These are phyloP conservation scores for Mycena sp. DNA, from an alignment of 1,284 basidiomycete species.

Conservation along the genomic window DNA sequence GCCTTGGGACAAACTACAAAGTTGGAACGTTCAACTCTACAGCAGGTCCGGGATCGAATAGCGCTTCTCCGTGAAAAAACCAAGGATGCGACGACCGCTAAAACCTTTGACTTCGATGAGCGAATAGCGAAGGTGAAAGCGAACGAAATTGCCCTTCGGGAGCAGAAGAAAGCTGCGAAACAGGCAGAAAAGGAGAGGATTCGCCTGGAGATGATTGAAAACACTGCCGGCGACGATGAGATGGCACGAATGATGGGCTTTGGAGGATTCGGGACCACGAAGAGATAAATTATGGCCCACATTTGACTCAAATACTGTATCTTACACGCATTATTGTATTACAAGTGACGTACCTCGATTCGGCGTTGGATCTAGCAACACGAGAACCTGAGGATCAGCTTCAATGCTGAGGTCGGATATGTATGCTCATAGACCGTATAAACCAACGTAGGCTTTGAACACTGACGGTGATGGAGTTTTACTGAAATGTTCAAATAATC, in stretches of 20 bases:
- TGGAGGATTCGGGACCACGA: constrained; percentile 86
- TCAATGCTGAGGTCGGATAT: too few relatives aligned
- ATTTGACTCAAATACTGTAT: constrained; percentile 19
- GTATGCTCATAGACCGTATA: too few relatives aligned
- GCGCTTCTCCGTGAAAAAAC: constrained; percentile 89
- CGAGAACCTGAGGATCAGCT: too few relatives aligned
- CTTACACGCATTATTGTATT: constrained; percentile 24
- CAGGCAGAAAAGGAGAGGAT: constrained; percentile 77
- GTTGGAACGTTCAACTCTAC: constrained; percentile 88
- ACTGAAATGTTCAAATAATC: too few relatives aligned
- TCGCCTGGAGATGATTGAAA: constrained; percentile 69
- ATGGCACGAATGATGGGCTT: constrained; percentile 95
- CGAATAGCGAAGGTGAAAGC: constrained; percentile 87
- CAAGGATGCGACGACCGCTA: constrained; percentile 80
- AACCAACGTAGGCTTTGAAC: too few relatives aligned
- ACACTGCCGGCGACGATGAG: constrained; percentile 63
- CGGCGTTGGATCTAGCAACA: neutral
- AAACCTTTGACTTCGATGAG: constrained; percentile 93
- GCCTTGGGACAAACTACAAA: constrained; percentile 95
- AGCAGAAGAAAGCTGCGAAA: constrained; percentile 77
- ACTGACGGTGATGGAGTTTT: too few relatives aligned
- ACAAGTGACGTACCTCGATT: constrained; percentile 4
- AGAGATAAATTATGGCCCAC: constrained; percentile 65
- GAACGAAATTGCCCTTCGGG: constrained; percentile 70
- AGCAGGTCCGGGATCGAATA: constrained; percentile 92